Evolutionary conservation across 768 basidiomycete genomes (phyloP).

Genomic region (Erythrobasidium yunnanense): DNA sequence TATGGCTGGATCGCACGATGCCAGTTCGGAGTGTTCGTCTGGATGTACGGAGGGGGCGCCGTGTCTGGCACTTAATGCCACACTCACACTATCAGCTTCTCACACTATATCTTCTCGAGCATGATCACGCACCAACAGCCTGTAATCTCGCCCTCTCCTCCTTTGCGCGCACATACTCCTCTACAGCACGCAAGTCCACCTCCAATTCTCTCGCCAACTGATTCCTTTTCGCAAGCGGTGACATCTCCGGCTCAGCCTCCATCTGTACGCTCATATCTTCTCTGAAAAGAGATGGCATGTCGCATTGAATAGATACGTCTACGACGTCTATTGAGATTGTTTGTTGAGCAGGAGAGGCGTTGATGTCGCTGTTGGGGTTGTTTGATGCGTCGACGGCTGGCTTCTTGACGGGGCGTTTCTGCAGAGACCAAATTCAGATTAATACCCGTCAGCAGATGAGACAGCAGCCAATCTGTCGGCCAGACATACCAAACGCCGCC

Average conservation of each 20-base stretch:
- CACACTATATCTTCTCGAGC: not conserved
- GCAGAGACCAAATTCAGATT: not conserved
- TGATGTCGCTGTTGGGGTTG: not conserved
- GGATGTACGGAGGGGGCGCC: slow-evolving; percentile 12
- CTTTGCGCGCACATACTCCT: slow-evolving; percentile 8
- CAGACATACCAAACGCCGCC: slow-evolving; percentile 5
- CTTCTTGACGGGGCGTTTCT: slow-evolving; percentile 10
- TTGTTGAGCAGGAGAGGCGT: not conserved
- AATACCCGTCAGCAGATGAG: not conserved
- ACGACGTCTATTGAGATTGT: not conserved
- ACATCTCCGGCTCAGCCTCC: not conserved
- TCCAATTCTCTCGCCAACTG: not conserved
- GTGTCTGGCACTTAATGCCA: not conserved
- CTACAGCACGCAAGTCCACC: slow-evolving; percentile 10
- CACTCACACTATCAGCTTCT: not conserved
- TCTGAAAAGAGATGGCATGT: not conserved
- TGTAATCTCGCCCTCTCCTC: not conserved
- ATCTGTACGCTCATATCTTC: not conserved
- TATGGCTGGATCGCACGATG: not conserved
- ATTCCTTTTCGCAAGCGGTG: not conserved
- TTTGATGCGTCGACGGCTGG: not conserved
- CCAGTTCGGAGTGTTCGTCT: not conserved
- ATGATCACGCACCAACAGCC: not conserved
- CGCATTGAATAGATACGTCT: slow-evolving; percentile 1
- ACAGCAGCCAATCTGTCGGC: not conserved